phyloP scores from a whole-genome alignment of 345 rosid species.

The Populus davidiana region DNA sequence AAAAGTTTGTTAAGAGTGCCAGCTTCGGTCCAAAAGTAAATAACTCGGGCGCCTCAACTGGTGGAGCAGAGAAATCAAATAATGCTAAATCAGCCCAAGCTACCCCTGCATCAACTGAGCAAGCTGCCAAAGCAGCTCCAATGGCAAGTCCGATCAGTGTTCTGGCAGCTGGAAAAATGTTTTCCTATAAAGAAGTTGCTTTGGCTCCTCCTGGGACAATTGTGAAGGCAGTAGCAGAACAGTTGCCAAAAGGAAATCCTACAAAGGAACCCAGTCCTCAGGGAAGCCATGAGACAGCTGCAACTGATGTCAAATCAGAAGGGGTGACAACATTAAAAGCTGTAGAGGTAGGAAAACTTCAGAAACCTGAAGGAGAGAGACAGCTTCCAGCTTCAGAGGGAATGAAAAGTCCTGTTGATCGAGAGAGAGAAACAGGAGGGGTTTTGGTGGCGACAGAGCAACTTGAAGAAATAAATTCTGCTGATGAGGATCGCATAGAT shows the following conservation, averaged over 20 bases:
- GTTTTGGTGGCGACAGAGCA: slow-evolving; percentile 25
- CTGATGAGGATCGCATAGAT: slow-evolving; percentile 20
- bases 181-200: slow-evolving; percentile 98
- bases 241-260: slow-evolving; percentile 51
- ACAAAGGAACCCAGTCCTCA: slow-evolving; percentile 27
- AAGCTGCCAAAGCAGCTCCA: slow-evolving; percentile 47
- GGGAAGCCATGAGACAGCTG: slow-evolving; percentile 36
- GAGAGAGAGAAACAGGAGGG: slow-evolving; percentile 32
- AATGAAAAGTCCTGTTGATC: slow-evolving; percentile 23
- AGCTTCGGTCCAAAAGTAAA: slow-evolving; percentile 67
- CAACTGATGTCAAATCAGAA: slow-evolving; percentile 21
- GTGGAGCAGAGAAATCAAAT: slow-evolving; percentile 43
- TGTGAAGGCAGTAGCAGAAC: slow-evolving; percentile 79
- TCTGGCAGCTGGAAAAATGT: slow-evolving; percentile 77
- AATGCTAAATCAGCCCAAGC: slow-evolving; percentile 50
- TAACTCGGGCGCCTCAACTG: slow-evolving; percentile 32
- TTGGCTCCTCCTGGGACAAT: slow-evolving; percentile 95
- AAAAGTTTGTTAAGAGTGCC: slow-evolving; percentile 63
- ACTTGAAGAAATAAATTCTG: slow-evolving; percentile 23
- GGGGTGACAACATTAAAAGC: slow-evolving; percentile 24
- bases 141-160: slow-evolving; percentile 50
- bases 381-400: slow-evolving; percentile 28
- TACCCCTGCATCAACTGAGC: slow-evolving; percentile 52
- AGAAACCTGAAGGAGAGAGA: slow-evolving; percentile 33
- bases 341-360: slow-evolving; percentile 32